Evolutionary conservation across 2,329 filamentous ascomycete species (phyloP), one percentile per base, ranked within the genome.

Genomic region (Penicillium sp.): DNA sequence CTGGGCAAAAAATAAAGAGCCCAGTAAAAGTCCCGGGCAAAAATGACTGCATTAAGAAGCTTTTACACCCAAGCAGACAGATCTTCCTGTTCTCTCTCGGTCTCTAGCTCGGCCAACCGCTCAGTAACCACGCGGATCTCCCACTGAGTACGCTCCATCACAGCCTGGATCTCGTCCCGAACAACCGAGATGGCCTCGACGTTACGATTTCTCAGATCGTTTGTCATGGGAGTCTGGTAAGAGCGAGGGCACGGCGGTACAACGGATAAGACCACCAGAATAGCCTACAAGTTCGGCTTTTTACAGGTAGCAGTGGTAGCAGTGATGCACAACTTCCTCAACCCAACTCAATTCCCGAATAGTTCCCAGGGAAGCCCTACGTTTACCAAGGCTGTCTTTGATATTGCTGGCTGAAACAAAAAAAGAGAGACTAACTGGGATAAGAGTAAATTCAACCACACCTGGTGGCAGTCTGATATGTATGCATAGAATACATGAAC

Each of bases 401-500:
- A 8, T 9, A 17, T 6, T 41, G 9, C 21, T 33, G 3, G n/a
- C 19, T 40, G 26, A 38, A 17, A 33, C 26, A 31, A 35, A 2
- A 1, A 34, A 1, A 15, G 15, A 40, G 21, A 33, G 9, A 24
- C 12, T 21, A 15, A 31, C 6, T 13, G 40, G 17, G n/a, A 40
- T 32, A 31, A 33, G 33, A 41, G n/a, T 49, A 45, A 39, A 28
- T 33, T 40, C 31, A 40, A 24, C 41, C 47, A 49, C 32, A 22
- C 49, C 38, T 40, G 47, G 50, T 52, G 43, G 38, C 34, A 37
- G 45, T 48, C 15, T 49, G 41, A 31, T 51, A 52, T 55, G 44
- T 44, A 49, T 53, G 34, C 29, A 41, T 54, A 53, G 43, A 54
- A 52, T 55, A 57, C 49, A 57, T 46, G 44, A 34, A 50, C 21